Evolutionary conservation across 75 land plant species (phyloP), one percentile per base, ranked within the genome.

Genomic region (Picea glauca): DNA sequence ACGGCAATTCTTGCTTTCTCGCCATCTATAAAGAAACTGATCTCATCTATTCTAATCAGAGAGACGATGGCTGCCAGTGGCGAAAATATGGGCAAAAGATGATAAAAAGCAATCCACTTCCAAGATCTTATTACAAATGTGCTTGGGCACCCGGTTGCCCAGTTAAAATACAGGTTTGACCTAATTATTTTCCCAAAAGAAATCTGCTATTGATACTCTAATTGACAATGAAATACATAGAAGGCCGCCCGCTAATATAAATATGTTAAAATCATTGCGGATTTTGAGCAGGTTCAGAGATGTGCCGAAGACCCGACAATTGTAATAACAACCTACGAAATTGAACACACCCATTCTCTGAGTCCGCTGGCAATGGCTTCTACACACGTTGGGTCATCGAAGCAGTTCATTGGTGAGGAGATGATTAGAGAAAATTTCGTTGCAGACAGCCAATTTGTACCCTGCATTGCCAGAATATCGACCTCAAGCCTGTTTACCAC

Each of bases 81-180:
- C 40, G 83, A 33, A 81, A 81, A 59, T 81, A 81, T 30, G 83
- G 83, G 30, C 79, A 81, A 60, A 81, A 81, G 57, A 79, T 77
- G 43, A 81, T 74, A 0, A 65, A 30, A 67, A 79, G 59, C 64
- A 81, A 81, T 38, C 75, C 79, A 3, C 58, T 60, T 38, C 83
- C 79, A 57, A 77, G 75, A 66, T 46, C 65, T 61, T 81, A 81
- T 23, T 81, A 32, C 63, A 81, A 54, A 68, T 81, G 83, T 54
- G 78, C 80, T 14, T 63, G 33, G 17, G 80, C 80, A 11, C 65
- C 75, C 5, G 9, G 14, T 65, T 81, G 83, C 77, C 79, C 83
- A 9, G 83, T 81, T 20, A 81, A 78, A 33, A 81, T 77, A 80
- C 68, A 70, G 26, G 74, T 70, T 50, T 1, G 0, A 50, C 56